phyloP scores from a whole-genome alignment of 78 protist genomes.

The Chrysochromulina tobinii region DNA sequence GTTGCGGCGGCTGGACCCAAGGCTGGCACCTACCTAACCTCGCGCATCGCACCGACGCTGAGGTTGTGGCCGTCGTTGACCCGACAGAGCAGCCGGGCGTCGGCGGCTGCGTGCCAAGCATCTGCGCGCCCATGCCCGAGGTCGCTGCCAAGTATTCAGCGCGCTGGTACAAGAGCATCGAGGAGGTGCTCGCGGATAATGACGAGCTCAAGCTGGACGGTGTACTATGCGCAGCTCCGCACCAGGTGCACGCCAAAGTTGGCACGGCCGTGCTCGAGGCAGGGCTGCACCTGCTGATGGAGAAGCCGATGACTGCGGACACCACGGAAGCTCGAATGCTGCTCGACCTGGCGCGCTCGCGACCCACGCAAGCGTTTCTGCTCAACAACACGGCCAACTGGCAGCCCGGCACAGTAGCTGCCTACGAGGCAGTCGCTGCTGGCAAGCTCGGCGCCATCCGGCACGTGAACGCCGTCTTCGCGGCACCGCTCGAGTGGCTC shows the following conservation, averaged over 20 bases:
- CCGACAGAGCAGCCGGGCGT: neutral
- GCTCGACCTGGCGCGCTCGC: neutral
- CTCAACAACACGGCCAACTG: slow-evolving; percentile 31
- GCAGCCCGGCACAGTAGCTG: neutral
- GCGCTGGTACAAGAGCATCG: neutral
- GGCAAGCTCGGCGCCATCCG: neutral
- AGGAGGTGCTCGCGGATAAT: neutral
- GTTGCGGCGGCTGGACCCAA: slow-evolving; percentile 27
- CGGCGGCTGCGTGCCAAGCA: neutral
- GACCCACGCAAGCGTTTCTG: neutral
- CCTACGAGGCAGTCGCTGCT: neutral
- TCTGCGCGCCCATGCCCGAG: neutral
- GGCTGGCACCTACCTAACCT: slow-evolving; percentile 27
- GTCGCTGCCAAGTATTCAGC: neutral
- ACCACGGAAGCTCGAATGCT: neutral
- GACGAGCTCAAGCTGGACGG: neutral
- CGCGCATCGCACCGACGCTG: neutral
- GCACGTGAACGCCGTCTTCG: neutral
- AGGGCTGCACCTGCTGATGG: slow-evolving; percentile 9
- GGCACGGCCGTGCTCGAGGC: neutral
- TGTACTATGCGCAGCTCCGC: neutral
- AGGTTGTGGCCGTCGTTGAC: neutral
- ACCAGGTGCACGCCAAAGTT: neutral
- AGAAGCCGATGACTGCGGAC: slow-evolving; percentile 22
- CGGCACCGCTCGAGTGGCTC: slow-evolving; percentile 5